phyloP scores from a whole-genome alignment of 371 early-diverging fungal species.

The Syncephalis fuscata region DNA sequence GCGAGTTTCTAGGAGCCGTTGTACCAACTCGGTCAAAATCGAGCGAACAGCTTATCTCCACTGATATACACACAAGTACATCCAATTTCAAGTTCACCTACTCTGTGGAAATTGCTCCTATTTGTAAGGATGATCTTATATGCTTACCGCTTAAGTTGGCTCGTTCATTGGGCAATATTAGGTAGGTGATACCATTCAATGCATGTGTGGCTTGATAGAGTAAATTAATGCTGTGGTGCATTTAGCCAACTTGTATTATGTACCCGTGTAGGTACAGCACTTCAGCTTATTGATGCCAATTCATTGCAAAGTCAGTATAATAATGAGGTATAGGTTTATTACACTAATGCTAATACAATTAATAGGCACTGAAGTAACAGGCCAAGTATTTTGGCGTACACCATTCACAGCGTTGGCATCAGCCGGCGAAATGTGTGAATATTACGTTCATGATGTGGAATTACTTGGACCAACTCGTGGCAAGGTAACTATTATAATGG shows the following conservation, averaged over 20 bases:
- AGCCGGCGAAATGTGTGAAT: conserved; percentile 64
- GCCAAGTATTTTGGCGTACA: conserved; percentile 62
- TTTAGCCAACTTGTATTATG: conserved; percentile 57
- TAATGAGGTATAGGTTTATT: neutral
- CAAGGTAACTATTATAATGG: too few species aligned
- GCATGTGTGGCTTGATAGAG: too few species aligned
- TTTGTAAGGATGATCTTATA: conserved; percentile 97
- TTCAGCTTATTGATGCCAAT: conserved; percentile 74
- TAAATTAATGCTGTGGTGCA: too few species aligned
- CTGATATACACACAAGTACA: conserved; percentile 87
- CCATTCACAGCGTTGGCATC: conserved; percentile 64
- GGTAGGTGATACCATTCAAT: conserved; percentile 4
- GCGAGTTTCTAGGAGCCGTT: conserved; percentile 82
- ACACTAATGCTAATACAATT: neutral
- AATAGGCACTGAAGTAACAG: conserved; percentile 49
- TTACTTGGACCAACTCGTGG: conserved; percentile 57
- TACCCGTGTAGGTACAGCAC: conserved; percentile 67
- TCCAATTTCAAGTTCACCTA: conserved; percentile 95
- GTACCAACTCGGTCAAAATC: conserved; percentile 71
- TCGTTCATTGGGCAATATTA: conserved; percentile 65
- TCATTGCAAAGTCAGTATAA: conserved; percentile 29
- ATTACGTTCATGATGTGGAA: conserved; percentile 87
- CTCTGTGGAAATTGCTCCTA: conserved; percentile 90
- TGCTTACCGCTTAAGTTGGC: conserved; percentile 76
- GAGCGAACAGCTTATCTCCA: conserved; percentile 92